Evolutionary conservation across 306 rosid species (phyloP), one percentile per base, ranked within the genome.

Genomic region (Datisca glomerata): DNA sequence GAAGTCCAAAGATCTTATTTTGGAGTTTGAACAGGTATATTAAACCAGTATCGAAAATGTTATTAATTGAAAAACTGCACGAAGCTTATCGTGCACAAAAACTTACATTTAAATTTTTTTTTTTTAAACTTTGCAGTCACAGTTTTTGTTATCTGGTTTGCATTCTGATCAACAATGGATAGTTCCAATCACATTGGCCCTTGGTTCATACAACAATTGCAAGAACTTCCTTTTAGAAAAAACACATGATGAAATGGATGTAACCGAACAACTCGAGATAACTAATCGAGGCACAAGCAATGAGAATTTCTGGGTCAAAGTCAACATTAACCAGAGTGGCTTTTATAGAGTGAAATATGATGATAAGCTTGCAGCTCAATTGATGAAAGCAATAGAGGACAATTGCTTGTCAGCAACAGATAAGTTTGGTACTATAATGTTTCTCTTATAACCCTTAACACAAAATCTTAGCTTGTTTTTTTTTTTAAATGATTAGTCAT

Each of bases 281-380:
- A 67, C 61, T 28, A 29, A 41, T 1, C 44, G 35, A 28, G 69
- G 40, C 47, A 35, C 32, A 38, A 18, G 28, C 33, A 59, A 43
- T 24, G 64, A 54, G 35, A 59, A 64, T 52, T 25, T 28, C 13
- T 79, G 84, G 91, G 20, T 79, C 46, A 75, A 79, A 63, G 70
- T 79, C 20, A 79, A 71, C 28, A 47, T 51, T 20, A 61, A 61
- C 40, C 80, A 75, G 42, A 63, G 61, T 60, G 78, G 80, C 52
- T 79, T 79, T 64, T 71, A 75, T 58, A 59, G 91, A 43, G 84
- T 71, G 18, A 65, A 65, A 12, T 79, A 71, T 49, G 80, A 75
- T 45, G 78, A 68, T 21, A 51, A 63, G 47, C 78, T 79, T 8
- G 68, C 67, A 35, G 45, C 69, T 66, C 55, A 53, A 40, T 64